Evolutionary conservation across 139 green algal species (phyloP).

Genomic region (Pseudopediastrum boryanum): DNA sequence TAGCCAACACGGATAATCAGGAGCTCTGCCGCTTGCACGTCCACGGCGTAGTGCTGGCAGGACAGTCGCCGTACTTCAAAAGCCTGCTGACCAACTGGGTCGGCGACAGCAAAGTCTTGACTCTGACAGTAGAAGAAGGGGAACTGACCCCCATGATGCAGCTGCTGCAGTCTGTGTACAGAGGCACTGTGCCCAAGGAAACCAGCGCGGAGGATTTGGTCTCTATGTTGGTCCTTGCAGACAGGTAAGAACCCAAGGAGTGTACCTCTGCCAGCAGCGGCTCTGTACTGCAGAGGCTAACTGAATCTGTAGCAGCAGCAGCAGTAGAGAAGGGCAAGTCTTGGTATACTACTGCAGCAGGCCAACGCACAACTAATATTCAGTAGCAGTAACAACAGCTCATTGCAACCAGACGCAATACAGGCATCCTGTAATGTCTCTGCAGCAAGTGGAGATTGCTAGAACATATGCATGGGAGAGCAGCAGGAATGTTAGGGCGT

Average conservation of each 20-base stretch:
- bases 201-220: constrained; percentile 28
- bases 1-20: not conserved
- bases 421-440: no score
- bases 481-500: no score
- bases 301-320: not conserved
- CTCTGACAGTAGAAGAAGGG: constrained; percentile 14
- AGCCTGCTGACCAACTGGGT: constrained; percentile 36
- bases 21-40: constrained; percentile 25
- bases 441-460: no score
- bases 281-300: not conserved
- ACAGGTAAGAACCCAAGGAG: constrained; percentile 17
- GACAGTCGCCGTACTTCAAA: constrained; percentile 38
- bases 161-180: constrained; percentile 28
- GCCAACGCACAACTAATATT: no score
- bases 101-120: constrained; percentile 1
- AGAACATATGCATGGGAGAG: no score
- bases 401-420: no score
- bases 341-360: no score
- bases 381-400: not conserved
- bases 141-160: constrained; percentile 10
- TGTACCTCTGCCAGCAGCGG: not conserved
- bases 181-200: constrained; percentile 19
- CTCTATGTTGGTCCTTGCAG: constrained; percentile 28
- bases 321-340: no score
- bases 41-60: constrained; percentile 35